Percentiles rank a stretch among this genome's conserved stretches.
phyloP scores from a whole-genome alignment of 1,139 yeast genomes.

The Sugiyamaella pinicola region DNA sequence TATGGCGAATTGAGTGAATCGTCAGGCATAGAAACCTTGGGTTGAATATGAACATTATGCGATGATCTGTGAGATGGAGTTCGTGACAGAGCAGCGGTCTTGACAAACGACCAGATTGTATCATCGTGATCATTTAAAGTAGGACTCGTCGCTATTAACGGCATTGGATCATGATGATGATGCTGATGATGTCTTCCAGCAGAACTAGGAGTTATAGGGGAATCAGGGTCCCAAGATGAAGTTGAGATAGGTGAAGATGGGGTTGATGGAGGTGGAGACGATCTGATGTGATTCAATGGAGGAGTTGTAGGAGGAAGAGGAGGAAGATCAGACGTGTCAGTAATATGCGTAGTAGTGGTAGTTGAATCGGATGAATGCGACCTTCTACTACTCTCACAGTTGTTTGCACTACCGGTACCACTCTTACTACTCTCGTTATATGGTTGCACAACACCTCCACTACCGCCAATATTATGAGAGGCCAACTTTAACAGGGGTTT shows the following conservation, averaged over 20 bases:
- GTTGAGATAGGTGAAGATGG: slow-evolving; percentile 12
- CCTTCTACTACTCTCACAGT: no score
- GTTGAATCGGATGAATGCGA: neutral
- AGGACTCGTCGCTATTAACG: slow-evolving; percentile 3
- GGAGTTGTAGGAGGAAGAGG: neutral
- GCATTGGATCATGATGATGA: slow-evolving; percentile 1
- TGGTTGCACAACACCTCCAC: neutral
- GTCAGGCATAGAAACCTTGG: slow-evolving; percentile 5
- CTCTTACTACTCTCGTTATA: no score
- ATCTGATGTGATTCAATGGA: neutral
- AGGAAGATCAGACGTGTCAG: neutral
- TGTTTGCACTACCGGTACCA: neutral
- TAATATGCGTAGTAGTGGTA: neutral
- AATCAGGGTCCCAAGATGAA: slow-evolving; percentile 11
- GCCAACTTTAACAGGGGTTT: neutral
- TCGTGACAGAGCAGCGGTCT: slow-evolving; percentile 7
- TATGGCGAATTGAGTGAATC: neutral
- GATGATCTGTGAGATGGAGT: slow-evolving; percentile 11
- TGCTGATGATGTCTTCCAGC: slow-evolving; percentile 4
- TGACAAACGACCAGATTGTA: neutral
- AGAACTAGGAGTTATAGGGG: slow-evolving; percentile 20
- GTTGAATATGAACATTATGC: slow-evolving; percentile 13
- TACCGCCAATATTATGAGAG: neutral
- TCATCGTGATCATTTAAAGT: slow-evolving; percentile 9
- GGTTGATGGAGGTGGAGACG: slow-evolving; percentile 12